Base-by-base conservation (phyloP, 2,329 filamentous ascomycete species). In the Verticillium albo-atrum region DNA sequence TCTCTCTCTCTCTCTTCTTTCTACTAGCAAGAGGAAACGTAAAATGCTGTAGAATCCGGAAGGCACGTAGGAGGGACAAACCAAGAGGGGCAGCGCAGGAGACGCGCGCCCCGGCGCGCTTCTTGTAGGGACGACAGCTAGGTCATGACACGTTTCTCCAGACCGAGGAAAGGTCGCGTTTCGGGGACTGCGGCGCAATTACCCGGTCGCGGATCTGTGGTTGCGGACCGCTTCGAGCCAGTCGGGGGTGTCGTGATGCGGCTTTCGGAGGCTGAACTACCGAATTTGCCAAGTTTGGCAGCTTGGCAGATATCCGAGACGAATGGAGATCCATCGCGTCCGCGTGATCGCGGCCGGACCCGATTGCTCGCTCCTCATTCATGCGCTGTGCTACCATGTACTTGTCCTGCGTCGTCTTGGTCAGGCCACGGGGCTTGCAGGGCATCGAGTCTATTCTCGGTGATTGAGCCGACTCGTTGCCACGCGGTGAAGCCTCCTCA, bases 211-310 rank as follows among this genome's bases (percentile, higher is more conserved):
- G 42, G 55, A 57, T 57, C 55, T 28, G 42, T 50, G 27, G 32
- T 55, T 32, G 28, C 32, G 54, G 30, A 35, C 55, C 42, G 23
- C 35, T 50, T 57, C 47, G 42, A 32, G 51, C 51, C 51, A 30
- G 27, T 51, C 26, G 37, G 55, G 26, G 55, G 27, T 23, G 37
- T 27, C 26, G 42, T 42, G 25, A 27, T 23, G 26, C 42, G 28
- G 27, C 35, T 47, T n/a, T 51, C 55, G 55, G 55, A 57, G 55
- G 55, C 42, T 52, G 23, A 57, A 51, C 27, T 50, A 34, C 55
- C 55, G 55, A 57, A 28, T 30, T 57, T 57, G 55, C 55, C 55
- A 30, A 57, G 55, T 57, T 57, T 50, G 55, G 55, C 54, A 26
- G 20, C 54, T 56, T 27, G 54, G 54, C 54, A 47, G 54, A 56